Percentiles rank a stretch among this genome's conserved stretches.
These are phyloP conservation scores for Ottelia alismoides DNA, from an alignment of 106 monocot species.

Conservation along the genomic window DNA sequence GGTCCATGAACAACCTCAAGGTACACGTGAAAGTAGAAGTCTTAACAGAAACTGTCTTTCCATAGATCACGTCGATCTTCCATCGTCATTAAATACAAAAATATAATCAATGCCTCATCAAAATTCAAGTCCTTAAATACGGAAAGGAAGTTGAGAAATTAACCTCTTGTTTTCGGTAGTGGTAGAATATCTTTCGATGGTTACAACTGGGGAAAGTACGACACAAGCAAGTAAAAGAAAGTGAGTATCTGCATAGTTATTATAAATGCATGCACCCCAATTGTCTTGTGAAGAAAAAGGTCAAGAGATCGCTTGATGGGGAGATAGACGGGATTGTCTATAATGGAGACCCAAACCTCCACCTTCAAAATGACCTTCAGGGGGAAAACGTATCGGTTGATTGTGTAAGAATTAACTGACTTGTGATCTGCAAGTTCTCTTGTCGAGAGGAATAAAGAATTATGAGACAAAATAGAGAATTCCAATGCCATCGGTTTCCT, in stretches of 20 bases:
- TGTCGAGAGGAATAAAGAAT: constrained; percentile 5
- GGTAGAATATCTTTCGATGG: constrained; percentile 60
- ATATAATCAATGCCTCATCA: constrained; percentile 8
- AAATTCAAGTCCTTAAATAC: constrained; percentile 2
- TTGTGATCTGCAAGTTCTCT: neutral
- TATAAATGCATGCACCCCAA: constrained; percentile 75
- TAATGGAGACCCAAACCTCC: constrained; percentile 66
- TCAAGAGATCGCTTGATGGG: constrained; percentile 64
- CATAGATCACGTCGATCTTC: constrained; percentile 4
- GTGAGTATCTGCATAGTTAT: constrained; percentile 64
- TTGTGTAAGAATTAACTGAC: constrained; percentile 6
- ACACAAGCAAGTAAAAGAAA: constrained; percentile 89
- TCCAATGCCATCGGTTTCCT: constrained; percentile 3
- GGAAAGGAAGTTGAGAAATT: constrained; percentile 9
- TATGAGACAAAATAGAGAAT: constrained; percentile 2
- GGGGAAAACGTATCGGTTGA: constrained; percentile 8
- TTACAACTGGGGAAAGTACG: constrained; percentile 88
- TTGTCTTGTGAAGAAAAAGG: constrained; percentile 81
- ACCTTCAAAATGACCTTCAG: constrained; percentile 25
- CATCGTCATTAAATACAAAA: constrained; percentile 1
- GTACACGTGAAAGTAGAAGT: no score
- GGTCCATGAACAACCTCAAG: no score
- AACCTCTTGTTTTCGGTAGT: constrained; percentile 8
- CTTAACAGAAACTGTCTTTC: no score
- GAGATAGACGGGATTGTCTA: constrained; percentile 79